Evolutionary conservation across 2,329 filamentous ascomycete genomes (phyloP).

Genomic region (Pezicula rhizophila): DNA sequence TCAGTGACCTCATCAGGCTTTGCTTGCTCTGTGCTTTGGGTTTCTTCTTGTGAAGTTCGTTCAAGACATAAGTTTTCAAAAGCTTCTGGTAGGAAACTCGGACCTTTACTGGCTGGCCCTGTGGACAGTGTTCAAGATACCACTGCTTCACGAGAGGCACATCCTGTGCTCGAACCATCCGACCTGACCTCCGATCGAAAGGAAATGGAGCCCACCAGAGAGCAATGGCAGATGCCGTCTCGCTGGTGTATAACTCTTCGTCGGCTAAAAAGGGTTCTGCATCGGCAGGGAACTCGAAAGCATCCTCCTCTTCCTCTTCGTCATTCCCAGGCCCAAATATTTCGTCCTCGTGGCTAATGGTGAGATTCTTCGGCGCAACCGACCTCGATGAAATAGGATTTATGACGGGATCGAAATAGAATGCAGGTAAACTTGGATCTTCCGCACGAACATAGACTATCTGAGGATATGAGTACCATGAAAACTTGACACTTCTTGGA

Average conservation of each 20-base stretch:
- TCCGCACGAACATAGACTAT: conserved; percentile 85
- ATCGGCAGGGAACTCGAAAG: conserved; percentile 74
- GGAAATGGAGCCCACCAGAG: conserved; percentile 98
- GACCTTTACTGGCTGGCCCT: conserved; percentile 90
- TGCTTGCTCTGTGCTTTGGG: conserved; percentile 96
- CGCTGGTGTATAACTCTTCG: conserved; percentile 80
- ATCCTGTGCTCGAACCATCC: conserved; percentile 95
- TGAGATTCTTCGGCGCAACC: conserved; percentile 90
- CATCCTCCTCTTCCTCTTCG: conserved; percentile 65
- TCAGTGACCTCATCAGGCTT: conserved; percentile 80
- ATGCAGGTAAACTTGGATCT: conserved; percentile 83
- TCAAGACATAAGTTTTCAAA: conserved; percentile 91
- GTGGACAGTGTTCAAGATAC: conserved; percentile 93
- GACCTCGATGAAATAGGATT: conserved; percentile 95
- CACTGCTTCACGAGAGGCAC: conserved; percentile 96
- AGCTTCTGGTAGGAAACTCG: conserved; percentile 98
- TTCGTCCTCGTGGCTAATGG: conserved; percentile 85
- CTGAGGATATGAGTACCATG: conserved; percentile 92
- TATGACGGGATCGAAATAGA: conserved; percentile 96
- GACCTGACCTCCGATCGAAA: conserved; percentile 87
- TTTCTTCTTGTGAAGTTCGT: conserved; percentile 92
- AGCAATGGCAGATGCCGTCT: conserved; percentile 85
- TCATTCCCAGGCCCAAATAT: conserved; percentile 79
- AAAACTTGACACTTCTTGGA: conserved; percentile 85
- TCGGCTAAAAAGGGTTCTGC: conserved; percentile 85